Percentiles rank a stretch among this genome's conserved stretches.
Evolutionary conservation across 371 early-diverging fungal species (phyloP).

Genomic region (Mucor velutinosus): DNA sequence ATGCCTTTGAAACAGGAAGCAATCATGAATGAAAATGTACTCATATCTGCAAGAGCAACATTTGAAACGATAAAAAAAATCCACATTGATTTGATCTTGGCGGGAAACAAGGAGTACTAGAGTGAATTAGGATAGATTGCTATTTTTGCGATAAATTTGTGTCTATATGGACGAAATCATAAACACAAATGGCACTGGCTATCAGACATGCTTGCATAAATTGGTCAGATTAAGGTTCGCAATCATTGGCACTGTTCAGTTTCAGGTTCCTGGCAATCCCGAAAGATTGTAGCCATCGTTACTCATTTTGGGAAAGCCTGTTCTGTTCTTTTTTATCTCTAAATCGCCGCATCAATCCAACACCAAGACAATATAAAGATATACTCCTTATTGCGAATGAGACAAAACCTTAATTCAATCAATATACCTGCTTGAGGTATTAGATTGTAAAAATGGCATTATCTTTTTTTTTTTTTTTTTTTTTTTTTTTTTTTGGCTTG

Average conservation of each 20-base stretch:
- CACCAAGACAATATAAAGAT: not conserved
- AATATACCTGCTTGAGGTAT: not conserved
- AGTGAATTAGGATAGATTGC: not conserved
- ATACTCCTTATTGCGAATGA: too few relatives aligned
- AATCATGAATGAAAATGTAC: not conserved
- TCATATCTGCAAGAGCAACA: not conserved
- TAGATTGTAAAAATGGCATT: not conserved
- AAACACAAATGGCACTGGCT: not conserved
- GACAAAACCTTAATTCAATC: too few relatives aligned
- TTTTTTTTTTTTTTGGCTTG: not conserved
- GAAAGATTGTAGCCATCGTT: not conserved
- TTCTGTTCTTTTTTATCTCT: not conserved
- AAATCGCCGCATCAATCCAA: not conserved
- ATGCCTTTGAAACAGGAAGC: not conserved
- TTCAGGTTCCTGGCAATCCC: slow-evolving; percentile 12
- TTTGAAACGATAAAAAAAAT: too few relatives aligned
- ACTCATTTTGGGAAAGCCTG: not conserved
- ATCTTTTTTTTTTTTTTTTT: not conserved
- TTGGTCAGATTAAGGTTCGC: not conserved
- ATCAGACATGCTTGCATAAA: not conserved
- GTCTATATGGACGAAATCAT: not conserved
- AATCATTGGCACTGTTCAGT: not conserved
- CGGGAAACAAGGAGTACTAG: not conserved
- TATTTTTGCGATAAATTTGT: not conserved
- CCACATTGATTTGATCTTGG: too few relatives aligned